Evolutionary conservation across 2,329 filamentous ascomycete genomes (phyloP).

Genomic region (Scedosporium boydii): DNA sequence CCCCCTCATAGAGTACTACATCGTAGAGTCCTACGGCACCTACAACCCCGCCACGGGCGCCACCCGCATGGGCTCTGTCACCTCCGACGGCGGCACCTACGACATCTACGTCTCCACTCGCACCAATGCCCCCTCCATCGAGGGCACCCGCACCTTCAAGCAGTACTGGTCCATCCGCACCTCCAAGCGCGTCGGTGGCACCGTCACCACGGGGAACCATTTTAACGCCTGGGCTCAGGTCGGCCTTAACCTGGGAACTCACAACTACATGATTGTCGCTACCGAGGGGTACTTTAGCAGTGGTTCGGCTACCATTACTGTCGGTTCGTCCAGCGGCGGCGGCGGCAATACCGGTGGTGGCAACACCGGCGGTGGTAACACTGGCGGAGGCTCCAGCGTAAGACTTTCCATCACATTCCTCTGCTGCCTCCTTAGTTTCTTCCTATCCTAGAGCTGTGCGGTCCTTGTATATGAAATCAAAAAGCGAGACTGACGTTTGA

Average conservation of each 20-base stretch:
- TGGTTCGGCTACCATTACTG: constrained; percentile 36
- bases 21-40: constrained; percentile 27
- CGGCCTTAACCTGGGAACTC: constrained; percentile 36
- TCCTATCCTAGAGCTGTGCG: not conserved
- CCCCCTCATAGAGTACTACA: constrained; percentile 28
- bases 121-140: constrained; percentile 34
- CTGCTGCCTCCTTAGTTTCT: not conserved
- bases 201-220: constrained; percentile 38
- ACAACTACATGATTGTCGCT: constrained; percentile 45
- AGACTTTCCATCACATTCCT: not conserved
- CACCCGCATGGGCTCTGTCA: constrained; percentile 23
- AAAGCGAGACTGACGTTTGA: not conserved
- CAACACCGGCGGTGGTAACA: not conserved
- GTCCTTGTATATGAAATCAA: no score
- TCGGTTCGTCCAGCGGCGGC: constrained; percentile 14
- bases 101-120: constrained; percentile 26
- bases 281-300: constrained; percentile 43
- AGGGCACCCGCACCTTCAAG: constrained; percentile 38
- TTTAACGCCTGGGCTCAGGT: constrained; percentile 41
- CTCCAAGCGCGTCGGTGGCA: constrained; percentile 38
- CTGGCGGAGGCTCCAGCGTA: constrained; percentile 1
- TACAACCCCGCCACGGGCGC: constrained; percentile 25
- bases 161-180: constrained; percentile 44
- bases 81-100: constrained; percentile 26
- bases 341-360: not conserved